A percentile compares a stretch with the other conserved stretches of the same genome.
phyloP scores from a whole-genome alignment of 208 protist species.

The Trypanosoma rangeli region DNA sequence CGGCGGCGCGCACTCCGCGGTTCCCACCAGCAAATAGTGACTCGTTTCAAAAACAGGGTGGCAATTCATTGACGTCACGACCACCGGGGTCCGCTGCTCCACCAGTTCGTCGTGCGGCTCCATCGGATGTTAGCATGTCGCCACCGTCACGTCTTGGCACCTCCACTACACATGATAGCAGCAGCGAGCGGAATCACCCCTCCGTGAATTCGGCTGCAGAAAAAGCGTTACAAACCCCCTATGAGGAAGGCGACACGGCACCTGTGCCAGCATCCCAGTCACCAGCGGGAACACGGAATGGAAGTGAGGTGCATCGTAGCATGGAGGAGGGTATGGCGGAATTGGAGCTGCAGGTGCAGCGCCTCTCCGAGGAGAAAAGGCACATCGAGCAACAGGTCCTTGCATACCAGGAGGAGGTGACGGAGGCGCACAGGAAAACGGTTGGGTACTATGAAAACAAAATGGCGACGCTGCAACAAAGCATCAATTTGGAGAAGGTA shows the following conservation, averaged over 20 bases:
- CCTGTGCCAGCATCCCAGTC: neutral
- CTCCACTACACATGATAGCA: neutral
- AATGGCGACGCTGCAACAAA: constrained; percentile 8
- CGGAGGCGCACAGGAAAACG: constrained; percentile 31
- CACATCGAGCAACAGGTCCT: constrained; percentile 30
- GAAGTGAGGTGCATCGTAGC: neutral
- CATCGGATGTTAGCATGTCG: neutral
- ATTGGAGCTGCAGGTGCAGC: constrained; percentile 24
- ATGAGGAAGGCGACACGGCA: neutral
- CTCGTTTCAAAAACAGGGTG: neutral
- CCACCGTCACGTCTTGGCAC: neutral
- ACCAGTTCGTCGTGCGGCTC: neutral
- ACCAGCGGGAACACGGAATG: neutral
- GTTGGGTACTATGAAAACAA: constrained; percentile 51
- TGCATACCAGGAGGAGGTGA: constrained; percentile 46
- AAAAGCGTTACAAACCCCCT: neutral
- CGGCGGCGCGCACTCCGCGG: neutral
- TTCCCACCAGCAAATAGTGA: neutral
- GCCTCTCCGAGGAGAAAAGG: constrained; percentile 32
- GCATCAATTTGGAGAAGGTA: constrained; percentile 1
- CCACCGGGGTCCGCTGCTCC: neutral
- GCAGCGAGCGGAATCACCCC: neutral
- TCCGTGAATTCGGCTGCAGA: neutral
- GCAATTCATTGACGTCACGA: neutral
- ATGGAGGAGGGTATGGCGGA: neutral